Percentiles rank a stretch among this genome's conserved stretches.
Conservation (phyloP, 441 rosid genomes). For the Populus hybrid region DNA sequence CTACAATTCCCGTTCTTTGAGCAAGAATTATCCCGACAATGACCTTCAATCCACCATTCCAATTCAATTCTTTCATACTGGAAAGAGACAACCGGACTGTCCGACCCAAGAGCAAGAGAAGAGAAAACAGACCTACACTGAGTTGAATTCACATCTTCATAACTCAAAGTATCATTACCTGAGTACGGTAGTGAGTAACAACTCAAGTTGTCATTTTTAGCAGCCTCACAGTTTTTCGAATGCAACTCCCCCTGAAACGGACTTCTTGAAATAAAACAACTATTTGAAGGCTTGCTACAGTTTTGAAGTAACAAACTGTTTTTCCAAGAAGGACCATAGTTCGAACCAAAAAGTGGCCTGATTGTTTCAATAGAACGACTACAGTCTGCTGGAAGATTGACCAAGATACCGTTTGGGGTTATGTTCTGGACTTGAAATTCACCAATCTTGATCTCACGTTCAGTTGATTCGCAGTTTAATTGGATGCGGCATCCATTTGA, state of each 20-base stretch:
- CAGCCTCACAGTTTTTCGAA: slow-evolving; percentile 20
- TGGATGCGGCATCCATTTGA: slow-evolving; percentile 42
- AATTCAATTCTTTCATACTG: slow-evolving; percentile 40
- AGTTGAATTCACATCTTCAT: slow-evolving; percentile 12
- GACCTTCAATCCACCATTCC: slow-evolving; percentile 63
- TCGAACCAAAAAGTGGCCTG: slow-evolving; percentile 24
- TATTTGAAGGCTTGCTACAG: slow-evolving; percentile 23
- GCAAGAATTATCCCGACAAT: slow-evolving; percentile 26
- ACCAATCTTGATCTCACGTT: slow-evolving; percentile 28
- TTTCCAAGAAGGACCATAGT: slow-evolving; percentile 37
- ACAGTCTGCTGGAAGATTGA: slow-evolving; percentile 47
- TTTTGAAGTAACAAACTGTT: slow-evolving; percentile 52
- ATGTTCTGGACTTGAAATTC: slow-evolving; percentile 45
- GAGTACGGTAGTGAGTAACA: slow-evolving; percentile 28
- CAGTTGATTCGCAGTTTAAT: slow-evolving; percentile 30
- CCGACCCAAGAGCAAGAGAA: slow-evolving; percentile 38
- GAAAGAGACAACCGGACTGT: slow-evolving; percentile 20
- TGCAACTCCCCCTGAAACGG: slow-evolving; percentile 10
- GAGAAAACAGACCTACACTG: slow-evolving; percentile 47
- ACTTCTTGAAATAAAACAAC: slow-evolving; percentile 32
- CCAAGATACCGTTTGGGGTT: slow-evolving; percentile 37
- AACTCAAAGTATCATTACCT: slow-evolving; percentile 26
- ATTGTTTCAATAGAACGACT: slow-evolving; percentile 38
- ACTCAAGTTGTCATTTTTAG: slow-evolving; percentile 23
- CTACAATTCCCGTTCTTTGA: slow-evolving; percentile 25